Conservation (phyloP, 139 green algal species). For the Chlamydomonas applanata region DNA sequence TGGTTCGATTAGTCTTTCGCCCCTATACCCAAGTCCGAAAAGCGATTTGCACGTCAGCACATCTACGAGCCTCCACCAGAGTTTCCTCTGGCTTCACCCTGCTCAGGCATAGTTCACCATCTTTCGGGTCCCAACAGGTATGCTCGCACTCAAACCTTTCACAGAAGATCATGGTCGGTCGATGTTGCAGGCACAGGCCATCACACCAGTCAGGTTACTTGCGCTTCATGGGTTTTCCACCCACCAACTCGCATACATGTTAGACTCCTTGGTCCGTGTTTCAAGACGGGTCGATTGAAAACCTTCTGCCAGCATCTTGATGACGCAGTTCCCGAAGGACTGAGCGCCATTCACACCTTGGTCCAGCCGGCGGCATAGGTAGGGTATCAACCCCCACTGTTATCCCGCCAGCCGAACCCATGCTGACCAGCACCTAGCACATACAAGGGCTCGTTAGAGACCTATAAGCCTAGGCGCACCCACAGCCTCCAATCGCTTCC, state of each 20-base stretch:
- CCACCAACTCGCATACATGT: constrained; percentile 89
- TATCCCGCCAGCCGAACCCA: constrained; percentile 78
- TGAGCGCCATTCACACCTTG: constrained; percentile 69
- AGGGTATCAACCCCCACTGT: constrained; percentile 51
- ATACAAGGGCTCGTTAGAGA: constrained; percentile 63
- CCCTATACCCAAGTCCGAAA: constrained; percentile 95
- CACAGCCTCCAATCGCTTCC: constrained; percentile 79
- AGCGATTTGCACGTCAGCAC: constrained; percentile 97
- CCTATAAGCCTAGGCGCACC: constrained; percentile 72
- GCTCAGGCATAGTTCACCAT: constrained; percentile 95
- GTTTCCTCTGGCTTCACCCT: constrained; percentile 93
- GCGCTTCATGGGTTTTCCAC: constrained; percentile 86
- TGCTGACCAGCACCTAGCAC: constrained; percentile 77
- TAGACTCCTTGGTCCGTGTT: constrained; percentile 97
- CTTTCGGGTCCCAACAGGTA: constrained; percentile 90
- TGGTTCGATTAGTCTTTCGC: constrained; percentile 98
- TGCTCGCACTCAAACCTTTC: constrained; percentile 89
- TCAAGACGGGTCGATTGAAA: constrained; percentile 87
- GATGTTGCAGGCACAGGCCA: constrained; percentile 74
- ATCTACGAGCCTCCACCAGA: constrained; percentile 93
- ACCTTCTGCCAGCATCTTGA: constrained; percentile 83
- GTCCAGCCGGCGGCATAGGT: constrained; percentile 58
- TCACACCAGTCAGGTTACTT: constrained; percentile 87
- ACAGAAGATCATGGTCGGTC: constrained; percentile 87
- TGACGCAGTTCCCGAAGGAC: constrained; percentile 66